Evolutionary conservation across 495 filamentous ascomycete species (phyloP).

Genomic region (Penicillium daleae): DNA sequence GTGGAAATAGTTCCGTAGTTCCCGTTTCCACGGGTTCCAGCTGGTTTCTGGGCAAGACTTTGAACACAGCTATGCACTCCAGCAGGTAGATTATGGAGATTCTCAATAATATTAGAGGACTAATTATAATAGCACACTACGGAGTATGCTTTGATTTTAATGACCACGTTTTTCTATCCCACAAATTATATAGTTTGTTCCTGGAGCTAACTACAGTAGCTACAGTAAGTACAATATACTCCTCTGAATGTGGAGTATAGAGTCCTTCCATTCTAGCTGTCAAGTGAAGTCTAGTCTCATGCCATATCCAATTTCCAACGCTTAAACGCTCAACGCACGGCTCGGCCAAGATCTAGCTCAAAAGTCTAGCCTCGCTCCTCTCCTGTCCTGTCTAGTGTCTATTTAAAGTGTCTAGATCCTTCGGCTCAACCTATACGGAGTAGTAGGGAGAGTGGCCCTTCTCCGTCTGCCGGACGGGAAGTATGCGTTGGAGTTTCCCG

Average conservation of each 20-base stretch:
- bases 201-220: not conserved
- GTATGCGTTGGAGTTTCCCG: not conserved
- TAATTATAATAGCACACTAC: not conserved
- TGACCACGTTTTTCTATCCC: not conserved
- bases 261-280: not conserved
- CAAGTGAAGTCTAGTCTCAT: not conserved
- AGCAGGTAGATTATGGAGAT: no score
- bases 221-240: not conserved
- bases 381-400: no score
- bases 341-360: not conserved
- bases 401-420: not conserved
- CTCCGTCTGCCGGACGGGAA: not conserved
- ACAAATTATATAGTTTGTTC: not conserved
- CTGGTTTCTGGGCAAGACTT: no score
- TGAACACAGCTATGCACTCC: no score
- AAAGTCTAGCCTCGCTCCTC: no score
- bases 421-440: not conserved
- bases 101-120: not conserved
- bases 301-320: not conserved
- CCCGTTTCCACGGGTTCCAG: not conserved
- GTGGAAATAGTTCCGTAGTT: constrained; percentile 1
- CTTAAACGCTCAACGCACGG: not conserved
- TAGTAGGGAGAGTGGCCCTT: not conserved
- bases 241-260: not conserved
- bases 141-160: not conserved